Evolutionary conservation across 129 eudicot species (phyloP), one percentile per base, ranked within the genome.

Genomic region (Helianthus tuberosus): DNA sequence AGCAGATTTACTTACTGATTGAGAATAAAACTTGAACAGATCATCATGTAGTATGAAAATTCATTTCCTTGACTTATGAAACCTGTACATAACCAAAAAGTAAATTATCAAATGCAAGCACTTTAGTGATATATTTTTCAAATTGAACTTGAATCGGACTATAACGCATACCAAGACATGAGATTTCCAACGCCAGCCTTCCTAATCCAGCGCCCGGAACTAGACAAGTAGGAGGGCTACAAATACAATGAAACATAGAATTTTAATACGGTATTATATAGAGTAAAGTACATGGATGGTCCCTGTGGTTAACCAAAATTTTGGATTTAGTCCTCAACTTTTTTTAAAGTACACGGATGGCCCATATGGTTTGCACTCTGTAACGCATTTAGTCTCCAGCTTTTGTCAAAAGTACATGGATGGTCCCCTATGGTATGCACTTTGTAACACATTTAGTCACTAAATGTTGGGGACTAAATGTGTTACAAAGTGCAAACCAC

Each of bases 121-220:
- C 49, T 50, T 15, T 14, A 35, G 32, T 16, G 41, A 39, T 61
- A 48, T 48, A 41, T 51, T 49, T 68, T 54, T 58, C 66, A 51
- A 3, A 14, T 35, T 15, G 11, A 32, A 68, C 3, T 64, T 29
- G 43, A 17, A 52, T 11, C 47, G 8, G 44, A 48, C 17, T 68
- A 52, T 52, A 44, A 74, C 78, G 27, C 82, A 75, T 81, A 94
- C 98, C 98, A 39, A 90, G 81, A 83, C 96, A 80, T 69, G 98
- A 94, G 76, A 94, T 94, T 84, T 94, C 98, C 81, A 94, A 80
- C 29, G 98, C 98, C 68, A 94, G 81, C 77, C 98, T 86, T 66
- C 98, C 98, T 75, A 94, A 91, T 79, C 98, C 97, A 81, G 98
- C 98, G 54, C 98, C 98, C 35, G 98, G 98, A 77, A 94, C 89